phyloP scores from a whole-genome alignment of 306 rosid species.

The Purshia tridentata region DNA sequence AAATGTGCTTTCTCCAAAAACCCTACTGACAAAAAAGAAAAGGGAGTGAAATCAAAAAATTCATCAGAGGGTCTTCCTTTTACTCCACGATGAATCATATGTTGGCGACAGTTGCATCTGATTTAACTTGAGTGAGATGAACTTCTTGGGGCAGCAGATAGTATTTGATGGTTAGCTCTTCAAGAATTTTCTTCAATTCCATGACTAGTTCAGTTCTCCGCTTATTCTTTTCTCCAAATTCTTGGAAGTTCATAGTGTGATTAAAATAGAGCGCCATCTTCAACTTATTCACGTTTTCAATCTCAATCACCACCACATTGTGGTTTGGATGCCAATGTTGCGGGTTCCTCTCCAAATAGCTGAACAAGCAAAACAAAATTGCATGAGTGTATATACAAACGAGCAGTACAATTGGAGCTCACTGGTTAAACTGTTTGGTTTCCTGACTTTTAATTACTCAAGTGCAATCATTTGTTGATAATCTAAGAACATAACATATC shows the following conservation, averaged over 20 bases:
- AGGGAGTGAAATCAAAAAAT: neutral
- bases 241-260: conserved; percentile 91
- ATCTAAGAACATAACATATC: neutral
- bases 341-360: conserved; percentile 65
- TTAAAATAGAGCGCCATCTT: conserved; percentile 52
- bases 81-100: conserved; percentile 26
- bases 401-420: neutral
- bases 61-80: neutral
- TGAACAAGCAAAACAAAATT: conserved; percentile 29
- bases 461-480: neutral
- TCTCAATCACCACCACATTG: conserved; percentile 54
- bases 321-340: conserved; percentile 72
- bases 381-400: neutral
- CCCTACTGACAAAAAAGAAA: neutral
- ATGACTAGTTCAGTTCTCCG: conserved; percentile 65
- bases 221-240: conserved; percentile 59
- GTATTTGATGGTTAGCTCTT: conserved; percentile 72
- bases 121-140: conserved; percentile 47
- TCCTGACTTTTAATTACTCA: neutral
- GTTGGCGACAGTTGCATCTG: conserved; percentile 23
- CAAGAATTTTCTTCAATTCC: conserved; percentile 73
- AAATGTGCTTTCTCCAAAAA: neutral
- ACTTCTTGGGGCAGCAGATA: conserved; percentile 70
- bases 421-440: neutral
- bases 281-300: conserved; percentile 67